Base-by-base conservation (phyloP, 257 asterid species). In the Rhazya stricta region DNA sequence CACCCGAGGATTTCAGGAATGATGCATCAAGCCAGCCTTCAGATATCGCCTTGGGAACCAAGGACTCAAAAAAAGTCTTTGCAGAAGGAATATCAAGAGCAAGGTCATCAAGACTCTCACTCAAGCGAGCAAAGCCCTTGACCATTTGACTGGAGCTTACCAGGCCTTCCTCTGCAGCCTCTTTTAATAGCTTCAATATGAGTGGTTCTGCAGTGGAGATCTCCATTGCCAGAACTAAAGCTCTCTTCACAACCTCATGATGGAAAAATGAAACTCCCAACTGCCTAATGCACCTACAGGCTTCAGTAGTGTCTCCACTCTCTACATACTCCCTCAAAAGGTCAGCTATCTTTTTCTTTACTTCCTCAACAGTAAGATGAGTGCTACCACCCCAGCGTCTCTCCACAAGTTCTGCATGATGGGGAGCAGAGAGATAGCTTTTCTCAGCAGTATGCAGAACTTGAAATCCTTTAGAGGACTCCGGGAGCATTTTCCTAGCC, bases 361-460 rank as follows among this genome's bases (percentile, higher is more conserved):
- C 97, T 82, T 89, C 96, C 77, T 95, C 98, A 19, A 90, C 97
- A n/a, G 94, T 85, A 74, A 89, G 83, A 77, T 91, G 97, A n/a
- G 98, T 95, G 73, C 96, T 95, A 50, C 99, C 99, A 76, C 99
- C 99, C 99, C 99, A 95, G 30, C 96, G 87, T 76, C 90, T 84
- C 78, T 92, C 99, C 5, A 95, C 94, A 56, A 95, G 98, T 85
- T 95, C 99, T 2, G 99, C 99, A 77, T 95, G 99, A 81, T 95
- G 99, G 41, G 99, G 98, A 16, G 99, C 98, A 13, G 96, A 88
- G 37, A 95, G 97, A 82, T 95, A 95, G 93, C 96, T 95, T 75
- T 92, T 95, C 86, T 94, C 98, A 37, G 86, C 86, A 71, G 87
- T 91, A 78, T 89, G 96, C 76, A 95, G 79, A 50, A 85, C 96